Percentiles rank a stretch among this genome's conserved stretches.
These are phyloP conservation scores for Handroanthus guayacan DNA, from an alignment of 257 asterid genomes.

Conservation along the genomic window DNA sequence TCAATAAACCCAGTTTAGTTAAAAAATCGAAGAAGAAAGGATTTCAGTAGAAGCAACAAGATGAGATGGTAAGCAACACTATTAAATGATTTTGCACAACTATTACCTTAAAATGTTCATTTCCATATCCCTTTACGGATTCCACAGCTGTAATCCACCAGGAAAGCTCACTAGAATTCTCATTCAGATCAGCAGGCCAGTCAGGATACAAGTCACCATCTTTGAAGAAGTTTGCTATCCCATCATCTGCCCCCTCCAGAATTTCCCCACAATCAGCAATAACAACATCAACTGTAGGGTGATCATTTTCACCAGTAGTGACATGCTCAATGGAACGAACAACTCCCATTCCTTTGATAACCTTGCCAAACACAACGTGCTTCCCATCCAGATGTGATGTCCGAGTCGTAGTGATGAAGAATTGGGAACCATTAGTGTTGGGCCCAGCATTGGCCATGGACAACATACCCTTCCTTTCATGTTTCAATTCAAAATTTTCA, in stretches of 20 bases:
- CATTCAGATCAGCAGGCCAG: slow-evolving; percentile 89
- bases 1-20: neutral
- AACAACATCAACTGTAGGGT: slow-evolving; percentile 64
- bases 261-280: slow-evolving; percentile 86
- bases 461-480: slow-evolving; percentile 92
- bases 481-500: slow-evolving; percentile 83
- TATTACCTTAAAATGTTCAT: slow-evolving; percentile 85
- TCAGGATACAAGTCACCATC: slow-evolving; percentile 93
- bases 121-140: slow-evolving; percentile 78
- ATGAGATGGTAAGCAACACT: neutral
- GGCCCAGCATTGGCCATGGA: slow-evolving; percentile 97
- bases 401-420: slow-evolving; percentile 90
- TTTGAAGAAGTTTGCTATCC: slow-evolving; percentile 70
- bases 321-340: slow-evolving; percentile 88
- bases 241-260: slow-evolving; percentile 86
- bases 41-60: neutral
- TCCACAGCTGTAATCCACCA: slow-evolving; percentile 94
- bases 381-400: slow-evolving; percentile 93
- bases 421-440: slow-evolving; percentile 87
- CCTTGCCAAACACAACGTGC: slow-evolving; percentile 91
- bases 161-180: slow-evolving; percentile 67
- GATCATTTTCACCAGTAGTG: slow-evolving; percentile 65
- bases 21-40: neutral
- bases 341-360: slow-evolving; percentile 93
- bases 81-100: neutral